Evolutionary conservation across 495 filamentous ascomycete genomes (phyloP).

Genomic region (Pyrenopolyporus hunteri): DNA sequence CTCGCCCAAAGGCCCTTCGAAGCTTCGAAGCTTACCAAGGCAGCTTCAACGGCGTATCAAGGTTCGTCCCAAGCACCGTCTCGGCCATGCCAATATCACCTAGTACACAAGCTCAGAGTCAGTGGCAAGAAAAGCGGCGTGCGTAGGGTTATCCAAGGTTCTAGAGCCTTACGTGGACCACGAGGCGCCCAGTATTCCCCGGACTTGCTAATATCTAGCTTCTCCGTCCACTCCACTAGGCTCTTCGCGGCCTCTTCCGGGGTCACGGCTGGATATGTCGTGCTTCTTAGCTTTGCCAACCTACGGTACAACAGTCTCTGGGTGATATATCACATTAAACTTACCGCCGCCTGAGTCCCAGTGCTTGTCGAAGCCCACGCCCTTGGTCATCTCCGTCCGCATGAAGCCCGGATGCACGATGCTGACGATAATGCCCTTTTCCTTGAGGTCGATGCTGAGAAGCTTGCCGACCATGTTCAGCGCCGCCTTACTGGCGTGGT

Average conservation of each 20-base stretch:
- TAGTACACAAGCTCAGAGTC: constrained; percentile 27
- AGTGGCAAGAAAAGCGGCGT: constrained; percentile 9
- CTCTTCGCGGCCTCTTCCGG: constrained; percentile 69
- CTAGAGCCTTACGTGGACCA: constrained; percentile 60
- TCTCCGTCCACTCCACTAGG: constrained; percentile 65
- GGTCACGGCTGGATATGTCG: constrained; percentile 59
- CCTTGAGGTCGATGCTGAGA: constrained; percentile 69
- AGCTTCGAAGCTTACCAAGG: constrained; percentile 64
- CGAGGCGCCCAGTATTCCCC: constrained; percentile 76
- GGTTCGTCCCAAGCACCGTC: constrained; percentile 62
- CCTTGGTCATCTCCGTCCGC: constrained; percentile 74
- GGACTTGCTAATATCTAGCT: constrained; percentile 67
- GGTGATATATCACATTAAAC: constrained; percentile 27
- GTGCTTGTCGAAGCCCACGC: constrained; percentile 73
- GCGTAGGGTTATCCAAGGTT: neutral
- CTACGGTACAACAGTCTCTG: neutral
- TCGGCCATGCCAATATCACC: constrained; percentile 76
- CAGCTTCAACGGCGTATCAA: constrained; percentile 69
- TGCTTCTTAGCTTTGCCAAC: constrained; percentile 10
- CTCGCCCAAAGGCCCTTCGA: neutral
- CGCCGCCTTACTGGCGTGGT: constrained; percentile 75
- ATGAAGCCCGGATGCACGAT: constrained; percentile 78
- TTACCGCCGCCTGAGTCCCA: constrained; percentile 70
- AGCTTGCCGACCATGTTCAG: constrained; percentile 78
- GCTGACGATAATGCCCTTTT: constrained; percentile 65